phyloP scores from a whole-genome alignment of 176 grass and related monocot species.

The Avena atlantica region DNA sequence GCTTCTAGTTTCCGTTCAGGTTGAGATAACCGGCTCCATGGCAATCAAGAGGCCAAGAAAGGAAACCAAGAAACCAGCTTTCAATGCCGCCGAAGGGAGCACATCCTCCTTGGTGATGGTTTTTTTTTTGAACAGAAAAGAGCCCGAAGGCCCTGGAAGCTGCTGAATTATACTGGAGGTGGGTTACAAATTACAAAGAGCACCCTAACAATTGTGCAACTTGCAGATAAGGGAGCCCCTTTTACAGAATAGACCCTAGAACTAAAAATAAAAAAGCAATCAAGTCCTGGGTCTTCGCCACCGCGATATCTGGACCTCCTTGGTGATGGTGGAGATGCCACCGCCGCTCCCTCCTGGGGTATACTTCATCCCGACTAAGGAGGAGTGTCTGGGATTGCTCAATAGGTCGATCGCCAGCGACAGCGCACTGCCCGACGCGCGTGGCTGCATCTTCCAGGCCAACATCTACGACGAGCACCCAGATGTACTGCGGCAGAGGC shows the following conservation, averaged over 20 bases:
- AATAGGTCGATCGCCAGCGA: background rate
- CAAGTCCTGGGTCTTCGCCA: too few relatives aligned
- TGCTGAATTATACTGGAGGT: too few relatives aligned
- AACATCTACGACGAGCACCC: conserved; percentile 25
- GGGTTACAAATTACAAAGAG: too few relatives aligned
- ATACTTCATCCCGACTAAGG: conserved; percentile 32
- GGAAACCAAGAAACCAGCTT: background rate
- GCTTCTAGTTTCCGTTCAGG: too few relatives aligned
- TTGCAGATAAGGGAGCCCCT: too few relatives aligned
- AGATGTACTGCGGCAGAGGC: background rate
- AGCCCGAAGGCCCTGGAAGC: too few relatives aligned
- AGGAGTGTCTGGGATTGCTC: conserved; percentile 22
- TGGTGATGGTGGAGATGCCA: background rate
- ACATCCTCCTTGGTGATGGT: background rate
- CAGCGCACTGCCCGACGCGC: too few relatives aligned
- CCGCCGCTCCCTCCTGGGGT: conserved; percentile 13
- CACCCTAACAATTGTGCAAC: too few relatives aligned
- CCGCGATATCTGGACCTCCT: too few relatives aligned
- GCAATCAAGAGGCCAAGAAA: background rate
- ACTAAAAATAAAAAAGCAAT: too few relatives aligned
- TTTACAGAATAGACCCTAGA: too few relatives aligned
- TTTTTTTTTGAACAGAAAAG: too few relatives aligned
- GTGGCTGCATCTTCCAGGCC: background rate
- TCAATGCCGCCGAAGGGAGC: background rate
- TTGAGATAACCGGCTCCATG: background rate